These are phyloP conservation scores for Lichtheimia corymbifera DNA, from an alignment of 371 early-diverging fungal species.

Conservation along the genomic window DNA sequence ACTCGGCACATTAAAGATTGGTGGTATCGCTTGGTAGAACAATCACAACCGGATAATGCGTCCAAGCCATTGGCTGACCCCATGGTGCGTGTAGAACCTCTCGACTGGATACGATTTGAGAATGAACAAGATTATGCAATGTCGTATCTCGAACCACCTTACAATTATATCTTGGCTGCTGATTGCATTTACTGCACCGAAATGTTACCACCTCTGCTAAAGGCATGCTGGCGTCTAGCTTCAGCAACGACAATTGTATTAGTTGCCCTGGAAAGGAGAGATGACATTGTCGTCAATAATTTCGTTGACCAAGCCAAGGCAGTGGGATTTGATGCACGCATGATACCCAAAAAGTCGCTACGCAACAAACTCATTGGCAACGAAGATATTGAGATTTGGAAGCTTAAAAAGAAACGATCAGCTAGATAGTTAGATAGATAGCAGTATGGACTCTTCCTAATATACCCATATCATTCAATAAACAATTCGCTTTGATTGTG, in stretches of 20 bases:
- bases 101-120: conserved; percentile 33
- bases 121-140: not conserved
- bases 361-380: conserved; percentile 23
- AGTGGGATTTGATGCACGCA: conserved; percentile 36
- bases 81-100: conserved; percentile 19
- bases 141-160: conserved; percentile 15
- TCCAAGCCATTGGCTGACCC: conserved; percentile 15
- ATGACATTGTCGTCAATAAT: conserved; percentile 35
- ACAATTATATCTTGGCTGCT: conserved; percentile 37
- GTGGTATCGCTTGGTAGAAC: conserved; percentile 25
- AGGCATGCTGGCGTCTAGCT: conserved; percentile 19
- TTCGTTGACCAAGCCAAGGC: conserved; percentile 32
- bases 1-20: conserved; percentile 26
- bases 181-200: conserved; percentile 43
- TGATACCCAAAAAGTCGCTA: conserved; percentile 28
- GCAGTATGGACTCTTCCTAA: not conserved
- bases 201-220: conserved; percentile 26
- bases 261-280: conserved; percentile 37
- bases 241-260: conserved; percentile 20
- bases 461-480: not conserved
- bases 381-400: conserved; percentile 46
- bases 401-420: conserved; percentile 28
- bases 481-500: not conserved
- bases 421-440: not conserved
- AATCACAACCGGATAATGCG: conserved; percentile 9